These are phyloP conservation scores for Stephanodiscus minutulus DNA, from an alignment of 108 stramenopile species.

Conservation along the genomic window DNA sequence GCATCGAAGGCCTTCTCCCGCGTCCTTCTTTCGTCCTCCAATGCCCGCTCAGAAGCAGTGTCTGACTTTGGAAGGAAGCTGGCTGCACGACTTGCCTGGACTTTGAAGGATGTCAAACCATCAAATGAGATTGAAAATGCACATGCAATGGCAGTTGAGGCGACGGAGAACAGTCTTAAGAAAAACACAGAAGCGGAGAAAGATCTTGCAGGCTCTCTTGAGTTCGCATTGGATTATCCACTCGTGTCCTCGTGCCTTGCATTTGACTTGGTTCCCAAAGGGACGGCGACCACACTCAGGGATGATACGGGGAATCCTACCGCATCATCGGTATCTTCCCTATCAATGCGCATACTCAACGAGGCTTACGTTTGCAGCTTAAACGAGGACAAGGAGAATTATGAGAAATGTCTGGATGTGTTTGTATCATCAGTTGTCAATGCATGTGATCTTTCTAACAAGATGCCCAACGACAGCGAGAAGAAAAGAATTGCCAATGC, in stretches of 20 bases:
- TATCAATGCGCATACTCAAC: slow-evolving; percentile 55
- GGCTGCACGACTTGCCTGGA: slow-evolving; percentile 80
- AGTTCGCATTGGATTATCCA: slow-evolving; percentile 57
- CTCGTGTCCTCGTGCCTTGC: slow-evolving; percentile 73
- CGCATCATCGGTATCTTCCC: slow-evolving; percentile 10
- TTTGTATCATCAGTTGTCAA: slow-evolving; percentile 67
- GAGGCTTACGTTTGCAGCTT: slow-evolving; percentile 65
- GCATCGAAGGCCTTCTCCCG: slow-evolving; percentile 79
- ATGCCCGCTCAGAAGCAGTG: slow-evolving; percentile 48
- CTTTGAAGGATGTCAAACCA: slow-evolving; percentile 54
- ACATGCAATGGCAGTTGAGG: slow-evolving; percentile 54
- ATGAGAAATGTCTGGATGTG: slow-evolving; percentile 64
- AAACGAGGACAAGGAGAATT: slow-evolving; percentile 45
- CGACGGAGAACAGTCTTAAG: slow-evolving; percentile 41
- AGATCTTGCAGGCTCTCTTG: slow-evolving; percentile 29
- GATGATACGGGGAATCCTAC: slow-evolving; percentile 15
- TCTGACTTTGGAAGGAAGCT: slow-evolving; percentile 64
- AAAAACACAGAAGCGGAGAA: slow-evolving; percentile 22
- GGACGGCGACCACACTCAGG: not conserved
- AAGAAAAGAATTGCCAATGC: slow-evolving; percentile 61
- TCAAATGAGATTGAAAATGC: slow-evolving; percentile 46
- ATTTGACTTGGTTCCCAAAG: slow-evolving; percentile 52
- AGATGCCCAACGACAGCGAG: slow-evolving; percentile 66
- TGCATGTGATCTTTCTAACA: slow-evolving; percentile 62
- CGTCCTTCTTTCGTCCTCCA: slow-evolving; percentile 55